These are phyloP conservation scores for Cystoisospora suis DNA, from an alignment of 169 alveolate genomes.

Conservation along the genomic window DNA sequence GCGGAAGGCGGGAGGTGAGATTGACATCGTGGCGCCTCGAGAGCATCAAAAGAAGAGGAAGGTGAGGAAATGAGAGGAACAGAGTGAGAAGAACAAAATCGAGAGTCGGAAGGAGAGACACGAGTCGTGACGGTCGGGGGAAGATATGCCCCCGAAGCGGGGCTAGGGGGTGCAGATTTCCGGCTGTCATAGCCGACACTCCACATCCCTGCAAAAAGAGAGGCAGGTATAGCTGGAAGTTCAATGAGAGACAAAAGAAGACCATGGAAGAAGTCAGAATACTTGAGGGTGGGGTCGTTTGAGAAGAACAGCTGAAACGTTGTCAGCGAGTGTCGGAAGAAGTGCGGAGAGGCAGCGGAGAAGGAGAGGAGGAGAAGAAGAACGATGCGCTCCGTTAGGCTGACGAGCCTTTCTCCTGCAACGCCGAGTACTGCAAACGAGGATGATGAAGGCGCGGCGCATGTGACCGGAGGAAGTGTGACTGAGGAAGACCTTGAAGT, in stretches of 20 bases:
- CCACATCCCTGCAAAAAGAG: background rate
- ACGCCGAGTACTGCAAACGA: background rate
- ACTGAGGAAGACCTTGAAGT: no score
- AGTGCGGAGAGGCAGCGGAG: conserved; percentile 21
- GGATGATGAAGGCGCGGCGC: background rate
- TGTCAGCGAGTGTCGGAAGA: background rate
- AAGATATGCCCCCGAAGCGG: no score
- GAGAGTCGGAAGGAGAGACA: background rate
- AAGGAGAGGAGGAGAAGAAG: background rate
- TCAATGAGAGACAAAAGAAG: background rate
- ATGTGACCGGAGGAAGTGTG: no score
- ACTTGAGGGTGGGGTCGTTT: background rate
- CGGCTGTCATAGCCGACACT: background rate
- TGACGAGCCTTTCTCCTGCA: background rate
- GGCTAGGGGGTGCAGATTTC: no score
- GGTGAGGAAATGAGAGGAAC: background rate
- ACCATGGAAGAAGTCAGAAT: background rate
- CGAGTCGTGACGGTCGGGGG: no score
- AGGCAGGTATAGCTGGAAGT: conserved; percentile 1
- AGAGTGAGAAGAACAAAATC: background rate
- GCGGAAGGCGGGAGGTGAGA: no score
- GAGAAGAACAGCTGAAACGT: conserved; percentile 8
- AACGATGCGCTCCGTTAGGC: background rate
- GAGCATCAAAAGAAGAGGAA: no score
- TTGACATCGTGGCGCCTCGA: no score